Conservation (phyloP, 768 basidiomycete species). For the Termitomyces heimii region DNA sequence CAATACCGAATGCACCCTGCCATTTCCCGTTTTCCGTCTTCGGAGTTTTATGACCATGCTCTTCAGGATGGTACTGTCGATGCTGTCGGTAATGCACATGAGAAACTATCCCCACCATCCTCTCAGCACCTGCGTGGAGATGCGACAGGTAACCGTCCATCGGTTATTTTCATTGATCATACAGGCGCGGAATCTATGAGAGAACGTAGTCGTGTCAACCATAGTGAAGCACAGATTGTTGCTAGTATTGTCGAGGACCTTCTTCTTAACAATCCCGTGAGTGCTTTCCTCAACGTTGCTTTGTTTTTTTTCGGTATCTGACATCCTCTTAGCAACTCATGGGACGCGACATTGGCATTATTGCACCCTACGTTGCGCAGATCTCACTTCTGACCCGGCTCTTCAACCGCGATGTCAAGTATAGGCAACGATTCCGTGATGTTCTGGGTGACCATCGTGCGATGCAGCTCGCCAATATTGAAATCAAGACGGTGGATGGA, state of each 20-base stretch:
- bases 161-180: constrained; percentile 83
- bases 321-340: constrained; percentile 39
- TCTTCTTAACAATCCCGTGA: constrained; percentile 64
- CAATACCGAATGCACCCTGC: constrained; percentile 96
- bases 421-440: constrained; percentile 45
- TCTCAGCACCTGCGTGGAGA: constrained; percentile 45
- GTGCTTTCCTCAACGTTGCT: constrained; percentile 18
- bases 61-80: constrained; percentile 76
- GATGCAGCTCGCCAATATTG: constrained; percentile 60
- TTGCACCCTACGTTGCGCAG: constrained; percentile 89
- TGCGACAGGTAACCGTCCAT: constrained; percentile 37
- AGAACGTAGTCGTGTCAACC: constrained; percentile 73
- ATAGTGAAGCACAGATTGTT: constrained; percentile 72
- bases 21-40: constrained; percentile 82
- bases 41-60: constrained; percentile 71
- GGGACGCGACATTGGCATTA: constrained; percentile 83
- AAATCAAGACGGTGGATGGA: constrained; percentile 91
- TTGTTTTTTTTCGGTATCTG: constrained; percentile 4
- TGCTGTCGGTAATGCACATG: constrained; percentile 35
- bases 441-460: constrained; percentile 63
- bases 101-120: constrained; percentile 54
- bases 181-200: constrained; percentile 57
- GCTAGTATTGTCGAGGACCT: constrained; percentile 80
- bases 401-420: constrained; percentile 49
- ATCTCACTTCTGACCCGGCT: constrained; percentile 68